Evolutionary conservation across 208 protist species (phyloP).

Genomic region (Naegleria fowleri): DNA sequence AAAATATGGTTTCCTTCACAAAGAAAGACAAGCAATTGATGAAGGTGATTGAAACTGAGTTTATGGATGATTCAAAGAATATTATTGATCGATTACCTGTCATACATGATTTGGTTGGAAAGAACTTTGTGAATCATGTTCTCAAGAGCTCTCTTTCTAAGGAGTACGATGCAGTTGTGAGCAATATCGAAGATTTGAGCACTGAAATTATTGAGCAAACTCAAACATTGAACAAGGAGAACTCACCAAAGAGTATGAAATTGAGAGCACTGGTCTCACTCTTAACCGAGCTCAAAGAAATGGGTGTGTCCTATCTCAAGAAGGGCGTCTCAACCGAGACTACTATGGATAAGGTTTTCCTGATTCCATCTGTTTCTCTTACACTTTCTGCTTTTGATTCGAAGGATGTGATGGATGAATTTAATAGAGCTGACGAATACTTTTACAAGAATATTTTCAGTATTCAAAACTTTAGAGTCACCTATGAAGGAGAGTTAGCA

Average conservation of each 20-base stretch:
- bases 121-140: background rate
- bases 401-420: background rate
- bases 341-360: background rate
- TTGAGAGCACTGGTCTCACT: background rate
- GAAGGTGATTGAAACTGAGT: background rate
- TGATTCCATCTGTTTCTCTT: background rate
- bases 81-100: background rate
- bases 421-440: conserved; percentile 3
- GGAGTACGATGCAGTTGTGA: background rate
- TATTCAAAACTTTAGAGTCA: background rate
- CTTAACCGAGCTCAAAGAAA: background rate
- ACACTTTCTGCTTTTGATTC: background rate
- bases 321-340: background rate
- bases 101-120: background rate
- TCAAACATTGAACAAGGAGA: background rate
- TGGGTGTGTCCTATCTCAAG: background rate
- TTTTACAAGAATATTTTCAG: background rate
- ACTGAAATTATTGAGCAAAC: background rate
- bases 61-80: background rate
- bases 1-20: background rate
- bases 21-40: background rate
- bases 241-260: background rate
- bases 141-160: background rate
- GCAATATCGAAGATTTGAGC: background rate
- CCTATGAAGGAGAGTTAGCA: background rate